Evolutionary conservation across 345 rosid genomes (phyloP), one percentile per base, ranked within the genome.

Genomic region (Bruguiera sexangula): DNA sequence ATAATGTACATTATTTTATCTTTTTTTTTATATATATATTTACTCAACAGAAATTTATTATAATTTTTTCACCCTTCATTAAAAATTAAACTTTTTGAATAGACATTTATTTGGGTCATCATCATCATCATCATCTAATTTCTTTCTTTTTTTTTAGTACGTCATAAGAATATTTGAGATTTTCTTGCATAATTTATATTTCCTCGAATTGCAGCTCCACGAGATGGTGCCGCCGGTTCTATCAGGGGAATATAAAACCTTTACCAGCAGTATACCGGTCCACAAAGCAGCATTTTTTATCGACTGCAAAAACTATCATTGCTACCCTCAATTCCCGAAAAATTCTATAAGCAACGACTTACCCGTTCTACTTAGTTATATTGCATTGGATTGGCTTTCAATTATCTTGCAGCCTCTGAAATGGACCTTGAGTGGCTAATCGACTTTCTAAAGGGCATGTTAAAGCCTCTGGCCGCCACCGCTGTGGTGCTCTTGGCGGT

Each of bases 401-500:
- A 10, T 24, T 13, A 20, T 43, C 57, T 60, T 56, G 19, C 1
- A 34, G 8, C 36, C 55, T 30, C 8, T 54, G 26, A 43, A 26
- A 79, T 82, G 82, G 86, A 91, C 26, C 57, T 75, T 56, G 80
- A 67, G 29, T 94, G 98, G 97, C 13, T 89, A 5, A 1, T 76
- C 27, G 87, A 84, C 58, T 91, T 79, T 54, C 70, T 88, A 0
- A 79, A 77, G 76, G 89, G 98, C 0, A 94, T 91, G 97, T 32
- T 89, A 29, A 89, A 91, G 82, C 98, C 97, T 6, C 75, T 85
- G 75, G 89, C 87, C 37, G 97, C 97, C 2, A 85, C 88, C 0
- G 80, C 83, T 4, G 98, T 91, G 57, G 96, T 94, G 39, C 71
- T 86, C 19, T 52, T 94, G 83, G 97, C 96, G 6, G 90, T 88